phyloP scores from a whole-genome alignment of 2,329 filamentous ascomycete species.

The Juglanconis oblonga region DNA sequence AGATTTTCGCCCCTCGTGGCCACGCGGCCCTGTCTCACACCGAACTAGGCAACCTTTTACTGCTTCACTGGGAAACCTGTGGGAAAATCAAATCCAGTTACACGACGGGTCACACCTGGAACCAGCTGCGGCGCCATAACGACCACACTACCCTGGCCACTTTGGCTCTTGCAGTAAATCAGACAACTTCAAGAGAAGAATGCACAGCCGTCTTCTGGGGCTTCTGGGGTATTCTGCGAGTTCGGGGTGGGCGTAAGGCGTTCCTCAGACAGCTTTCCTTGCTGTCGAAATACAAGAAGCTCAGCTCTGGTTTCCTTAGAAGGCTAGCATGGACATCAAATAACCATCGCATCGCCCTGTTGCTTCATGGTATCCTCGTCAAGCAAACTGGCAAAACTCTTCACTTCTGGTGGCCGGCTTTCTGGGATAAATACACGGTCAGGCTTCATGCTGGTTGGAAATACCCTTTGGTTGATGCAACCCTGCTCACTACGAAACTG shows the following conservation, averaged over 20 bases:
- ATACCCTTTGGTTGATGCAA: conserved; percentile 5
- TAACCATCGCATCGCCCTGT: conserved; percentile 20
- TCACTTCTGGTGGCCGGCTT: conserved; percentile 19
- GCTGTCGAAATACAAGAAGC: conserved; percentile 19
- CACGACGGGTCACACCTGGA: conserved; percentile 9
- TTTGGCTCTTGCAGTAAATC: conserved; percentile 25
- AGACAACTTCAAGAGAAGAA: neutral
- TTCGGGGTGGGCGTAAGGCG: conserved; percentile 17
- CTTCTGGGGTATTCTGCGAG: conserved; percentile 21
- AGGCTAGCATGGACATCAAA: conserved; percentile 22
- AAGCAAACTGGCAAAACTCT: neutral
- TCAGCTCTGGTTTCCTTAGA: conserved; percentile 17
- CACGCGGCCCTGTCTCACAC: conserved; percentile 15
- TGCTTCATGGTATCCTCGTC: conserved; percentile 20
- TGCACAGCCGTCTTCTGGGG: conserved; percentile 18
- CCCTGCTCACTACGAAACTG: neutral
- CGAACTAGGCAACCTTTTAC: conserved; percentile 27
- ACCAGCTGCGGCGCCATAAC: conserved; percentile 6
- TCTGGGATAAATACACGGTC: conserved; percentile 24
- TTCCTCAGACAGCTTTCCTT: conserved; percentile 19
- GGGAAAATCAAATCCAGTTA: conserved; percentile 20
- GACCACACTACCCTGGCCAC: conserved; percentile 24
- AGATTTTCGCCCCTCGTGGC: conserved; percentile 17
- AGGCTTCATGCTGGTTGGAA: neutral
- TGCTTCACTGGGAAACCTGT: conserved; percentile 30